phyloP scores from a whole-genome alignment of 208 protist genomes.

The Acanthamoeba lenticulata region DNA sequence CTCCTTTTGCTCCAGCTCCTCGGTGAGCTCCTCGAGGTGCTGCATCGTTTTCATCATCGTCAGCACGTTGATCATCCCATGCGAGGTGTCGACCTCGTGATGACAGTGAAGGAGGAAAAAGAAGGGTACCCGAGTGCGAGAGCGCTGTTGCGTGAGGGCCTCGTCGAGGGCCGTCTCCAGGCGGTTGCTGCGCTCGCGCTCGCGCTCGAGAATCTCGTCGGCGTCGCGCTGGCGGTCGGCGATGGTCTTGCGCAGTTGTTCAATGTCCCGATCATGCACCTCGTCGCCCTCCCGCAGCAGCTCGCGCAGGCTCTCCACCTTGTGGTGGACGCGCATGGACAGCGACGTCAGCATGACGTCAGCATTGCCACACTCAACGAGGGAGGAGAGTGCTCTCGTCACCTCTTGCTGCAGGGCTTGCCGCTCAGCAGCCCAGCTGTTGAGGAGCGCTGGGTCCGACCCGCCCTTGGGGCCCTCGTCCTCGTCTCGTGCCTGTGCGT shows the following conservation, averaged over 20 bases:
- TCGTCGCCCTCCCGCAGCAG: not conserved
- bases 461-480: not conserved
- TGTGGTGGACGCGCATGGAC: no score
- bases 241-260: not conserved
- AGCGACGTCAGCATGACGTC: no score
- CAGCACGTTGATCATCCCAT: not conserved
- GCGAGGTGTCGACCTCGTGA: no score
- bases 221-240: not conserved
- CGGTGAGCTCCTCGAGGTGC: not conserved
- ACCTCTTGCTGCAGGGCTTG: not conserved
- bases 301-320: constrained; percentile 18
- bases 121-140: not conserved
- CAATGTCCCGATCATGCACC: not conserved
- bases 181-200: not conserved
- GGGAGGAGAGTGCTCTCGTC: not conserved
- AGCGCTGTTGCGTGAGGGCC: not conserved
- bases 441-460: not conserved
- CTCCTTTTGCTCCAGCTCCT: not conserved
- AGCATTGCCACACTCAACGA: no score
- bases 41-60: no score
- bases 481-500: not conserved
- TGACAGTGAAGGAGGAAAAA: no score
- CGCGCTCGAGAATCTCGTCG: not conserved
- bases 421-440: not conserved
- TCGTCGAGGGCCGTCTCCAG: not conserved